Base-by-base conservation (phyloP, 2,329 filamentous ascomycete genomes). In the Penicillium sp. region DNA sequence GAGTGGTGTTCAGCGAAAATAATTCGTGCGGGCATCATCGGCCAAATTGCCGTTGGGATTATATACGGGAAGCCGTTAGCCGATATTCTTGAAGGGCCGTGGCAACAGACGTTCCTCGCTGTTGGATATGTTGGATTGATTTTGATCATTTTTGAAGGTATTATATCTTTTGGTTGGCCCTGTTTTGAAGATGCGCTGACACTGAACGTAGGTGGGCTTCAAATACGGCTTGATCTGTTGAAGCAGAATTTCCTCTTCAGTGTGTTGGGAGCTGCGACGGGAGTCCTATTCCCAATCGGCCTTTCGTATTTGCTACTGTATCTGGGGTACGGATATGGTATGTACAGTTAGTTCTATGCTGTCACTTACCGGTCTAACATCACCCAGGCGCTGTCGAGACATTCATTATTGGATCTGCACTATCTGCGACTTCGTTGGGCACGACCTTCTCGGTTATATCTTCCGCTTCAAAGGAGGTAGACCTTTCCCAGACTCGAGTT, bases 41-140 rank as follows among this genome's bases (percentile, higher is more conserved):
- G 76, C 4, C 75, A 76, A 40, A 78, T 79, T 49, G 62, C 74
- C 2, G 72, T 79, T 8, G 76, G 76, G 2, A 72, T 79, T 30
- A 67, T 78, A 16, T 79, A 78, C 45, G 76, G 76, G 33, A 56
- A 67, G 27, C 76, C 76, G 2, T 54, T 78, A 18, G 75, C 69
- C n/a, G 69, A 77, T 57, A 75, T 78, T 40, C 62, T 79, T n/a
- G 57, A 69, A 4, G 33, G 60, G 5, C 55, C 68, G 20, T 77
- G 75, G 76, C 75, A 78, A 54, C 63, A 75, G 41, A 76, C 75
- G 0, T 78, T 79, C 49, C 63, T 79, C 4, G 69, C 69, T 2
- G 55, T 79, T 20, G 77, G 77, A 18, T 79, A 79, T 57, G 63
- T 79, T 16, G 77, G 77, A 1, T 61, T 79, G 40, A 74, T 80